These are phyloP conservation scores for Sugiyamaella castrensis DNA, from an alignment of 1,139 yeast genomes.

Conservation along the genomic window DNA sequence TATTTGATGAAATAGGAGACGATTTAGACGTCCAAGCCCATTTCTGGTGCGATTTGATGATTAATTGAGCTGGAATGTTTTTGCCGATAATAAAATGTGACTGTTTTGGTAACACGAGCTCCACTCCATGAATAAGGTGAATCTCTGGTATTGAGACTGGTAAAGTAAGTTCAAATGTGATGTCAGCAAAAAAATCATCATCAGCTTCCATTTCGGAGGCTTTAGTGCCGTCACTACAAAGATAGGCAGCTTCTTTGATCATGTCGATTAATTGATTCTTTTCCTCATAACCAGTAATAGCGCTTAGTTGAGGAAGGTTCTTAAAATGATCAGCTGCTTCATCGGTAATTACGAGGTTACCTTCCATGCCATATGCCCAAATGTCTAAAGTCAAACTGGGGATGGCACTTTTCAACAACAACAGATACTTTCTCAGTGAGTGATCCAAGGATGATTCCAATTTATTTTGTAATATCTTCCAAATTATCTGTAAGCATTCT, in stretches of 20 bases:
- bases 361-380: conserved; percentile 6
- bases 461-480: conserved; percentile 21
- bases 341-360: neutral
- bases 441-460: conserved; percentile 16
- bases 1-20: conserved; percentile 6
- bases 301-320: neutral
- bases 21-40: conserved; percentile 39
- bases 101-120: conserved; percentile 25
- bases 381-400: neutral
- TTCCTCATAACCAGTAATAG: neutral
- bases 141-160: conserved; percentile 32
- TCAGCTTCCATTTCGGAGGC: neutral
- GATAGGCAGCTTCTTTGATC: neutral
- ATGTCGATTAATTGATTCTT: neutral
- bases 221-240: neutral
- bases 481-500: conserved; percentile 22
- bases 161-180: conserved; percentile 24
- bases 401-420: conserved; percentile 4
- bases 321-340: neutral
- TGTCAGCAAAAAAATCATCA: conserved; percentile 14
- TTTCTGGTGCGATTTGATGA: conserved; percentile 45
- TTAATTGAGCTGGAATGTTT: conserved; percentile 49
- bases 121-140: conserved; percentile 30
- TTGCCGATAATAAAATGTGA: conserved; percentile 59
- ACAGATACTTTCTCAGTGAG: conserved; percentile 4